These are phyloP conservation scores for Golubevia sp. DNA, from an alignment of 1,284 basidiomycete genomes.

Conservation along the genomic window DNA sequence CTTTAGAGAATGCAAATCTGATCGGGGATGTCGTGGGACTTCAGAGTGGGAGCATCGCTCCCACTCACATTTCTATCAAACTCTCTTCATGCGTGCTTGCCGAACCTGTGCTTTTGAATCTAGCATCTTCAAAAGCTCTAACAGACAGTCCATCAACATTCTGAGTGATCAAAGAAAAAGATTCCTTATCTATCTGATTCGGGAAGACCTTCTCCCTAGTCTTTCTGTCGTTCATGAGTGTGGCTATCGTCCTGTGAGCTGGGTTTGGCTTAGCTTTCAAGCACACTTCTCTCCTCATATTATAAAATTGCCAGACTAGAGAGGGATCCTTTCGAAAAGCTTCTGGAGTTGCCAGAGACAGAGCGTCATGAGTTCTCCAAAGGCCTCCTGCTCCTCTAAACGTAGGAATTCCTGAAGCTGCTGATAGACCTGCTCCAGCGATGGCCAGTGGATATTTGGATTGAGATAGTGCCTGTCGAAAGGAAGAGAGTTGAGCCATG, in stretches of 20 bases:
- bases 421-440: conserved; percentile 71
- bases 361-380: conserved; percentile 70
- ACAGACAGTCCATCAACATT: conserved; percentile 71
- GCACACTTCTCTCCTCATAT: conserved; percentile 68
- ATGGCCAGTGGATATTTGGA: conserved; percentile 67
- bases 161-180: conserved; percentile 70
- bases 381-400: conserved; percentile 70
- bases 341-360: conserved; percentile 68
- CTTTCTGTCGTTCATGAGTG: conserved; percentile 58
- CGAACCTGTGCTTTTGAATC: not conserved
- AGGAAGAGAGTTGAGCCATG: conserved; percentile 27
- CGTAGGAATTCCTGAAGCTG: conserved; percentile 68
- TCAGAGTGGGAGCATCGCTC: too few relatives aligned
- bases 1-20: not conserved
- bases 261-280: conserved; percentile 66
- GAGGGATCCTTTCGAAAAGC: conserved; percentile 68
- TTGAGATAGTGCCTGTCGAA: conserved; percentile 52
- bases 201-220: conserved; percentile 8
- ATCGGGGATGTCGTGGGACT: too few relatives aligned
- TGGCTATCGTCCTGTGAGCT: conserved; percentile 68
- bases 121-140: conserved; percentile 46
- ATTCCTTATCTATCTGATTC: conserved; percentile 5
- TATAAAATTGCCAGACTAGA: conserved; percentile 72
- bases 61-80: conserved; percentile 67
- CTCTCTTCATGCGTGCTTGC: conserved; percentile 13